phyloP scores from a whole-genome alignment of 495 filamentous ascomycete genomes.

The Thermothielavioides terrestris region DNA sequence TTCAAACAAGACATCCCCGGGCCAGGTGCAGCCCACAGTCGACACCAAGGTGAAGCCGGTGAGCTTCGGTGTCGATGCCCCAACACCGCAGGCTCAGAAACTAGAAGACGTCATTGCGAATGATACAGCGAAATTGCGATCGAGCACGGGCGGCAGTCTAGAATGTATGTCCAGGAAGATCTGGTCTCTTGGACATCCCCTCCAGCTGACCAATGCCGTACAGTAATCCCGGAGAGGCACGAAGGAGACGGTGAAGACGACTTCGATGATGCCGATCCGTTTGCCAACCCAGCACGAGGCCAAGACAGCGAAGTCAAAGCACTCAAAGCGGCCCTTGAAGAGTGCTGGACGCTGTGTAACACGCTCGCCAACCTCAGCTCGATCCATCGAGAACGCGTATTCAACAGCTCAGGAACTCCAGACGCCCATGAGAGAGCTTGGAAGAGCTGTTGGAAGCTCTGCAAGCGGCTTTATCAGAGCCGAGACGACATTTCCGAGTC shows the following conservation, averaged over 20 bases:
- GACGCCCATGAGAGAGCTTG: constrained; percentile 77
- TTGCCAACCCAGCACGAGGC: constrained; percentile 33
- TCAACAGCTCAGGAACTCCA: constrained; percentile 57
- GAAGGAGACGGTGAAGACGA: constrained; percentile 34
- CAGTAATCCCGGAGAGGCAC: constrained; percentile 44
- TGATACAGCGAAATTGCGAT: constrained; percentile 35
- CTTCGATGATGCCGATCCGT: constrained; percentile 36
- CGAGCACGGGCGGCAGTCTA: constrained; percentile 53
- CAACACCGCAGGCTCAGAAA: constrained; percentile 77
- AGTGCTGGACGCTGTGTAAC: constrained; percentile 94
- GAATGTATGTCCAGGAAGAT: constrained; percentile 49
- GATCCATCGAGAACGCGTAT: constrained; percentile 70
- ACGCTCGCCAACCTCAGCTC: constrained; percentile 78
- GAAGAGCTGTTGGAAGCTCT: constrained; percentile 87
- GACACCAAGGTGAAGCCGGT: constrained; percentile 59
- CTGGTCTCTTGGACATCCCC: background rate
- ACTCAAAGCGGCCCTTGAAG: constrained; percentile 67
- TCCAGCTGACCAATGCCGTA: constrained; percentile 1
- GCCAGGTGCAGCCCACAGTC: constrained; percentile 51
- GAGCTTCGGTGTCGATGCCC: constrained; percentile 55
- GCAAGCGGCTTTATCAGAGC: constrained; percentile 77
- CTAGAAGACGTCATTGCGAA: constrained; percentile 50
- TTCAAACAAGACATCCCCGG: constrained; percentile 27
- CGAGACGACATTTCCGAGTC: constrained; percentile 59
- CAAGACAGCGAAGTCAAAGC: constrained; percentile 58